A percentile compares a stretch with the other conserved stretches of the same genome.
Evolutionary conservation across 2,329 filamentous ascomycete genomes (phyloP).

Genomic region (Penicillium glabrum): DNA sequence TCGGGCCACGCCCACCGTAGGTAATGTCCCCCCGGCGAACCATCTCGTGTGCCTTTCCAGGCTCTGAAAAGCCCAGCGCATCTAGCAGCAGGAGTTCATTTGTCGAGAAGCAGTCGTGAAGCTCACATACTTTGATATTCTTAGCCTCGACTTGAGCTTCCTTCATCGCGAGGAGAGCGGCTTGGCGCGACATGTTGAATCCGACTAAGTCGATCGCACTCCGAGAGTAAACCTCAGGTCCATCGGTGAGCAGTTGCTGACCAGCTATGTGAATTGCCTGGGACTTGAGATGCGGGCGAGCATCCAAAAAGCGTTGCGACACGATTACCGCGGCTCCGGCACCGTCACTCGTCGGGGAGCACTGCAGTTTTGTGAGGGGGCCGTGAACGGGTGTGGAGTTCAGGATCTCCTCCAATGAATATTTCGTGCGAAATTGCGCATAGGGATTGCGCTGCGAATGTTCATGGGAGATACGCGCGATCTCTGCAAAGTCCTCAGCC

Average conservation of each 20-base stretch:
- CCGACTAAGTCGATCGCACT: conserved; percentile 86
- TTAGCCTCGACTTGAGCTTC: conserved; percentile 64
- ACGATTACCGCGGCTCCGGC: conserved; percentile 85
- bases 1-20: conserved; percentile 69
- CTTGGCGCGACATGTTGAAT: conserved; percentile 76
- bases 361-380: conserved; percentile 93
- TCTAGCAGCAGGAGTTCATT: conserved; percentile 92
- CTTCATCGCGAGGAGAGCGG: conserved; percentile 65
- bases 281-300: conserved; percentile 74
- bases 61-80: conserved; percentile 72
- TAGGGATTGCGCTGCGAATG: conserved; percentile 92
- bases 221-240: conserved; percentile 72
- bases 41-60: conserved; percentile 89
- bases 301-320: conserved; percentile 82
- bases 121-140: conserved; percentile 80
- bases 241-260: conserved; percentile 83
- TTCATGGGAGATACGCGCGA: conserved; percentile 85
- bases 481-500: conserved; percentile 85
- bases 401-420: conserved; percentile 79
- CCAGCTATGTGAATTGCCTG: conserved; percentile 86
- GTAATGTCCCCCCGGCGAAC: conserved; percentile 85
- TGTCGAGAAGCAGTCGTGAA: conserved; percentile 94
- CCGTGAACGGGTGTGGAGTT: conserved; percentile 74
- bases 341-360: conserved; percentile 93
- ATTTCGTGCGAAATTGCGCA: conserved; percentile 90